Conservation (phyloP, 805 yeast species). For the Barnettozyma pratensis region DNA sequence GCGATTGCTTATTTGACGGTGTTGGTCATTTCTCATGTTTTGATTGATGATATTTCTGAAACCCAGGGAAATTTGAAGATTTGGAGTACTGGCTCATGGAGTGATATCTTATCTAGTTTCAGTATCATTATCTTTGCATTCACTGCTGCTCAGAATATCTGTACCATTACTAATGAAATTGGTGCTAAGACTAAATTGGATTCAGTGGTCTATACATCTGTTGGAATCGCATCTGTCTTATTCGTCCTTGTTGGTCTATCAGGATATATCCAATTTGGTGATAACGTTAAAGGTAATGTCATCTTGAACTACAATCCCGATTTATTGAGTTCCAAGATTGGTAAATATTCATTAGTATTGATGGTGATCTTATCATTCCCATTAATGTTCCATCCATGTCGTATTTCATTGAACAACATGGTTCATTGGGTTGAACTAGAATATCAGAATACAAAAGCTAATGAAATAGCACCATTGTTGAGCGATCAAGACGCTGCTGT, state of each 20-base stretch:
- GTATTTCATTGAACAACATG: slow-evolving; percentile 69
- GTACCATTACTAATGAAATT: slow-evolving; percentile 69
- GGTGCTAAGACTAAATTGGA: slow-evolving; percentile 47
- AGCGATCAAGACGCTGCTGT: slow-evolving; percentile 11
- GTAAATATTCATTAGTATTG: slow-evolving; percentile 56
- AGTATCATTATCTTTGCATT: slow-evolving; percentile 75
- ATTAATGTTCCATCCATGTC: slow-evolving; percentile 74
- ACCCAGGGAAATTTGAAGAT: slow-evolving; percentile 40
- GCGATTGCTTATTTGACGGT: slow-evolving; percentile 61
- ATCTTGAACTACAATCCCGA: slow-evolving; percentile 59
- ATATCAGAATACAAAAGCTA: not conserved
- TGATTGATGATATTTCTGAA: slow-evolving; percentile 38
- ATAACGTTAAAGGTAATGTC: slow-evolving; percentile 58
- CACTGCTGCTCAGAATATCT: slow-evolving; percentile 79
- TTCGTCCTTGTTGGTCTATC: slow-evolving; percentile 59
- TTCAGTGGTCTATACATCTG: slow-evolving; percentile 44
- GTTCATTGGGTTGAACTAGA: slow-evolving; percentile 37
- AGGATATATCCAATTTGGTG: slow-evolving; percentile 76
- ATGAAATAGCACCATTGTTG: slow-evolving; percentile 13
- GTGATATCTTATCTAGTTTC: slow-evolving; percentile 53
- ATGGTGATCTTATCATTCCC: slow-evolving; percentile 80
- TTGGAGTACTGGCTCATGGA: slow-evolving; percentile 36
- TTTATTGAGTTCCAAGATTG: slow-evolving; percentile 43
- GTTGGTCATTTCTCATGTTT: slow-evolving; percentile 47
- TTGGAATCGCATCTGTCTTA: slow-evolving; percentile 48